Evolutionary conservation across 495 filamentous ascomycete genomes (phyloP), one percentile per base, ranked within the genome.

Genomic region (Hypoxylon intermedium): DNA sequence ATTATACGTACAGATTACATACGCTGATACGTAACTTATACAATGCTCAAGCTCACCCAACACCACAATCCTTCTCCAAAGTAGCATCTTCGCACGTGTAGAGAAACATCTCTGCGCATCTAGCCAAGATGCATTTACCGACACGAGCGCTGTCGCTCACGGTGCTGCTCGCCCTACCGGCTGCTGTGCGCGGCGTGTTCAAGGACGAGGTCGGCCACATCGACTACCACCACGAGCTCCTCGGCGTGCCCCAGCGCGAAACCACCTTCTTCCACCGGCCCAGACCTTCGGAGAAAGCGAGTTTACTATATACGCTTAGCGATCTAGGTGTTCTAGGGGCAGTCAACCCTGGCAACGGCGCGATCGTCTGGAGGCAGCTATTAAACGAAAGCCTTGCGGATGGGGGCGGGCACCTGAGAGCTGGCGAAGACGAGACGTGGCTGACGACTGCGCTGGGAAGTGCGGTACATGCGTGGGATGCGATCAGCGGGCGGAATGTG

Each of bases 221-320:
- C 72, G 94, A 99, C 77, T 98, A 89, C 80, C 95, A 98, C 75
- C 86, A 93, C 76, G 85, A 89, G 47, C 86, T 98, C 33, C 77
- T 98, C 65, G 94, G 94, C 61, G 72, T 88, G 13, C 92, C 95
- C 54, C 86, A 88, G 64, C 76, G 82, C 71, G 83, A 89, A 37
- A 90, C 91, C 31, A 96, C 92, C 45, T 97, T 99, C 82, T 97
- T 98, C 83, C 92, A 97, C 75, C 86, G 86, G 56, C 95, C 94
- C 9, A 82, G 86, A 52, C 74, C 84, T 13, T 80, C 87, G 50
- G 93, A 92, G 15, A 91, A 89, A 72, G 93, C 93, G 13, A 93
- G 89, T 21, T 79, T 98, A 23, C 81, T 99, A 24, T 99, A 97
- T 71, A 96, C 95, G 0, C 77, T 98, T 11, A 92, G 90, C 53